A percentile compares a stretch with the other conserved stretches of the same genome.
These are phyloP conservation scores for Annulohypoxylon bovei DNA, from an alignment of 495 filamentous ascomycete species.

Conservation along the genomic window DNA sequence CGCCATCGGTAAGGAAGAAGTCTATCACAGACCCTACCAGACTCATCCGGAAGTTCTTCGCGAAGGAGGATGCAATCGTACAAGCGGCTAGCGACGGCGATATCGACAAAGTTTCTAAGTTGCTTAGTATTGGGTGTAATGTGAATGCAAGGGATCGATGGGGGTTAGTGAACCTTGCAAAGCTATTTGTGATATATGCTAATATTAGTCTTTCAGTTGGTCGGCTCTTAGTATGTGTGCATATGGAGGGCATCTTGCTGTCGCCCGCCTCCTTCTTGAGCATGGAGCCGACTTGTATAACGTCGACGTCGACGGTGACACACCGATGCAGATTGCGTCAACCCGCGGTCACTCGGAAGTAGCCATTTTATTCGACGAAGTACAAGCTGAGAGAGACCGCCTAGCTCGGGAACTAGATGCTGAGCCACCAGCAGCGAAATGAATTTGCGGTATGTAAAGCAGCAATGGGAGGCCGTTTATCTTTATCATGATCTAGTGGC, in stretches of 20 bases:
- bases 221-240: constrained; percentile 45
- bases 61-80: constrained; percentile 44
- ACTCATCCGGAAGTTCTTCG: constrained; percentile 34
- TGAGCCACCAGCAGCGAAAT: constrained; percentile 20
- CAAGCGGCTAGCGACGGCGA: constrained; percentile 43
- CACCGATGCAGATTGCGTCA: constrained; percentile 40
- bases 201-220: constrained; percentile 29
- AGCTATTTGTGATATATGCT: constrained; percentile 1
- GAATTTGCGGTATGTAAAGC: constrained; percentile 1
- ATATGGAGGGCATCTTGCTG: constrained; percentile 39
- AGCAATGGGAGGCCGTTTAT: background rate
- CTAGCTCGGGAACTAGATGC: constrained; percentile 38
- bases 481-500: constrained; percentile 3
- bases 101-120: constrained; percentile 34
- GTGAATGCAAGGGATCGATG: constrained; percentile 44
- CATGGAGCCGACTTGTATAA: constrained; percentile 47
- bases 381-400: constrained; percentile 36
- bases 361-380: constrained; percentile 42
- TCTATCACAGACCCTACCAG: constrained; percentile 17
- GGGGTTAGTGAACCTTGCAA: constrained; percentile 22
- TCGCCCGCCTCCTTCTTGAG: constrained; percentile 43
- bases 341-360: constrained; percentile 44
- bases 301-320: constrained; percentile 43
- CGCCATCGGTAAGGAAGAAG: constrained; percentile 27
- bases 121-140: constrained; percentile 38